Evolutionary conservation across 306 rosid genomes (phyloP), one percentile per base, ranked within the genome.

Genomic region (Echinosophora koreensis): DNA sequence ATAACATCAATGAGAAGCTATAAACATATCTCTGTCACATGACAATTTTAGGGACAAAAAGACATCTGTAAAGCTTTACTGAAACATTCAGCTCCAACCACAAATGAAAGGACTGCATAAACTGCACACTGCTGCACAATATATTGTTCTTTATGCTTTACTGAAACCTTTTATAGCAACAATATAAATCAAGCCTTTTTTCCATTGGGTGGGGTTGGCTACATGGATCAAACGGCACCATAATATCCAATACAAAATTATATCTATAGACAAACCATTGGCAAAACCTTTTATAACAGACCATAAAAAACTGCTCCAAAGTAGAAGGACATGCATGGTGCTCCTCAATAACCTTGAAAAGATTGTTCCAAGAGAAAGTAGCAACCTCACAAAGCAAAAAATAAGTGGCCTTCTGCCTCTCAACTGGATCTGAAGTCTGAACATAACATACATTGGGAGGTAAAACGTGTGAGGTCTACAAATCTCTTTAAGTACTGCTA

Each of bases 361-460:
- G 60, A 55, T 55, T 55, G 9, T 55, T 55, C 60, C 60, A 16
- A 18, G 32, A 7, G 61, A 56, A 56, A 59, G 16, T 30, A 59
- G 17, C 17, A n/a, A 13, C 16, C 55, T 49, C 14, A 0, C 55
- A 49, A 49, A 49, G 16, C 54, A 49, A 49, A 49, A 49, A 13
- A 49, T 49, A 28, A 28, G 8, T 28, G 9, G 60, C 14, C 17
- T 18, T 28, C 64, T 59, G 4, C 30, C 12, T 35, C 1, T 6
- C 28, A 62, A 13, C 28, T 62, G n/a, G 16, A 13, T 62, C 68
- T 32, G 68, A 6, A 12, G 5, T 62, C 68, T 32, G 68, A 6
- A 12, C 68, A 35, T 62, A 15, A 35, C 12, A 15, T 27, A 15
- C 15, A 5, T 15, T 8, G 2, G 28, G 8, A 1, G 13, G 1